These are phyloP conservation scores for Lithospermum erythrorhizon DNA, from an alignment of 257 asterid species.

Conservation along the genomic window DNA sequence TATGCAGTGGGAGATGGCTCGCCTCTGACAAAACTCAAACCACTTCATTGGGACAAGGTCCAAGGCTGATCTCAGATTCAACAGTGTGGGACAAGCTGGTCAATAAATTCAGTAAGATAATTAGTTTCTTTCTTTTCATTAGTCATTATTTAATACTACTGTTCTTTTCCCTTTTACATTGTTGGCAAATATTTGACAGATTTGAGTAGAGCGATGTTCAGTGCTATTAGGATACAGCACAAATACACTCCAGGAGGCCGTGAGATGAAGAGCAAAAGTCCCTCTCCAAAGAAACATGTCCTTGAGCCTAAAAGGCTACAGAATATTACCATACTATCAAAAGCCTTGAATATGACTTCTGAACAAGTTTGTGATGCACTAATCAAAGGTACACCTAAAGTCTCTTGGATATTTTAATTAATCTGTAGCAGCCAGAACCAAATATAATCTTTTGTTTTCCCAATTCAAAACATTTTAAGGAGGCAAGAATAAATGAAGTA, in stretches of 20 bases:
- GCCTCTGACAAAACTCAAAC: slow-evolving; percentile 73
- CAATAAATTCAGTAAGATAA: slow-evolving; percentile 84
- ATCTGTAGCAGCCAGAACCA: neutral
- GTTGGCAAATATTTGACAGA: slow-evolving; percentile 24
- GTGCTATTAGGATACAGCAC: slow-evolving; percentile 78
- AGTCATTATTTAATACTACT: too few relatives aligned
- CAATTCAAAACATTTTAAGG: too few relatives aligned
- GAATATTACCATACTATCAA: slow-evolving; percentile 80
- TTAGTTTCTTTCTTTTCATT: slow-evolving; percentile 1
- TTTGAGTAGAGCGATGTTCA: slow-evolving; percentile 95
- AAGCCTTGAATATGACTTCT: slow-evolving; percentile 61
- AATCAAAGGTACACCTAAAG: slow-evolving; percentile 35
- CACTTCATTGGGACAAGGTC: slow-evolving; percentile 98
- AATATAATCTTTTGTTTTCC: neutral
- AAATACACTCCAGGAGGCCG: slow-evolving; percentile 45
- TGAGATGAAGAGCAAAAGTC: slow-evolving; percentile 58
- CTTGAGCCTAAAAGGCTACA: slow-evolving; percentile 95
- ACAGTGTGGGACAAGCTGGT: slow-evolving; percentile 95
- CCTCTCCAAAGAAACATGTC: slow-evolving; percentile 83
- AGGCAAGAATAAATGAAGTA: too few relatives aligned
- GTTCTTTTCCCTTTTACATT: too few relatives aligned
- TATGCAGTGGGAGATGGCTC: slow-evolving; percentile 54
- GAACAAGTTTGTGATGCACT: slow-evolving; percentile 81
- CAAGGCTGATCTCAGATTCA: slow-evolving; percentile 82
- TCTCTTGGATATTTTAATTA: neutral